Evolutionary conservation across 345 rosid species (phyloP), one percentile per base, ranked within the genome.

Genomic region (Jatropha curcas): DNA sequence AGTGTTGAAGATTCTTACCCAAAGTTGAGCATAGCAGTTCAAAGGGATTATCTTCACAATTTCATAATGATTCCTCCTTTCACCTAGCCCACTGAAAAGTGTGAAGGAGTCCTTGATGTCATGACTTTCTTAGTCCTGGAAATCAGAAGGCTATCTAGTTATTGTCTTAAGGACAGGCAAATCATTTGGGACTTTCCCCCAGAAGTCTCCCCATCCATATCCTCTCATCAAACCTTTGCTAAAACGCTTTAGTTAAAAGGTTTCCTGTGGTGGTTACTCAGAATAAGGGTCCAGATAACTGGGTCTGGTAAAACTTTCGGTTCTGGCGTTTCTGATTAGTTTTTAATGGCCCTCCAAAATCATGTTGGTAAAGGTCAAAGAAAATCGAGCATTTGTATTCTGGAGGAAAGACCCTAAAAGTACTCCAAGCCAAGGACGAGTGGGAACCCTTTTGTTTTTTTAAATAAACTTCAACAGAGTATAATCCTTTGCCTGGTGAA

Each of bases 321-420:
- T 67, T 65, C 75, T 55, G 58, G 77, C n/a, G n/a, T 59, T 74
- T 78, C 80, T 50, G 90, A 81, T 80, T n/a, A 68, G 60, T 76
- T 67, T 76, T 67, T 73, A 30, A 82, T 71, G 73, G 72, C 86
- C 73, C 76, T 81, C 59, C 88, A 85, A 58, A 85, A 74, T 86
- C 85, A 81, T 50, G 59, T n/a, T 64, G 71, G 43, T 72, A 45
- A 77, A n/a, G n/a, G 77, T 39, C 89, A 85, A 82, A 91, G 78
- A 83, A n/a, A 77, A 63, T 70, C 83, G 70, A 79, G 59, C 82
- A 57, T 76, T 73, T 75, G 61, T 84, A 37, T 82, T n/a, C 86
- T 73, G 87, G 81, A 66, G 97, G 87, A 65, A 84, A 82, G n/a
- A n/a, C 62, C 76, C 74, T 33, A 86, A 84, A 76, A 74, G 71